Percentiles rank a stretch among this genome's conserved stretches.
Evolutionary conservation across 768 basidiomycete genomes (phyloP).

Genomic region (Dacryopinax spathularia): DNA sequence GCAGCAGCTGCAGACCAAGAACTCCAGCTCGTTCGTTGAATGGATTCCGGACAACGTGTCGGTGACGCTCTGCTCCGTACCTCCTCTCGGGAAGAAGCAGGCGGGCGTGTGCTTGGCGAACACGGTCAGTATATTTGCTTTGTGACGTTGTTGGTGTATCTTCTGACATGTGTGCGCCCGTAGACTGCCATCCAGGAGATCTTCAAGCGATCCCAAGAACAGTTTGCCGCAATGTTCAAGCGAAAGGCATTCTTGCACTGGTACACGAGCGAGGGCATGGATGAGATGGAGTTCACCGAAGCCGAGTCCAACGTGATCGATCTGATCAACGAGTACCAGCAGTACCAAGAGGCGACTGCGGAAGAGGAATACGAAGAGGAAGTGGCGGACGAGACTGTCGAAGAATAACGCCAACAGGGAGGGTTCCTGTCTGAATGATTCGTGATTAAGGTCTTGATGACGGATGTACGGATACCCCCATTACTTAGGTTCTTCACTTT

Average conservation of each 20-base stretch:
- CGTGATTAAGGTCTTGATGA: background rate
- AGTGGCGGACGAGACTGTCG: background rate
- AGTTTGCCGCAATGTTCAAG: conserved; percentile 74
- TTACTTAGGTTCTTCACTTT: background rate
- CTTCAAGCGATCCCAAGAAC: conserved; percentile 51
- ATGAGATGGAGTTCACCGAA: conserved; percentile 66
- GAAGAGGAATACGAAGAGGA: conserved; percentile 1
- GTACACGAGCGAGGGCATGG: conserved; percentile 89
- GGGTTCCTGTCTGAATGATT: background rate
- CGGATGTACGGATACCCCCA: conserved; percentile 1
- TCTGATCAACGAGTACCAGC: conserved; percentile 41
- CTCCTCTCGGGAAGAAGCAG: conserved; percentile 64
- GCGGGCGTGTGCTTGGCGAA: conserved; percentile 24
- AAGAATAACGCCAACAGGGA: background rate
- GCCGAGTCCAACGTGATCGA: conserved; percentile 73
- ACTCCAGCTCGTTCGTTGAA: conserved; percentile 68
- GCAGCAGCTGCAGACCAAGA: conserved; percentile 57
- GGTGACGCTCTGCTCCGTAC: conserved; percentile 65
- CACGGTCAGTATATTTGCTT: background rate
- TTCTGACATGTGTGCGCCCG: background rate
- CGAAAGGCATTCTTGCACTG: conserved; percentile 78
- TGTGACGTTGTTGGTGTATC: background rate
- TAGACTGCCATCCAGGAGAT: conserved; percentile 60
- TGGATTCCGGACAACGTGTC: conserved; percentile 90
- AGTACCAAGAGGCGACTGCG: conserved; percentile 14